Conservation (phyloP, 805 yeast genomes). For the Jamesozyma hellenica region DNA sequence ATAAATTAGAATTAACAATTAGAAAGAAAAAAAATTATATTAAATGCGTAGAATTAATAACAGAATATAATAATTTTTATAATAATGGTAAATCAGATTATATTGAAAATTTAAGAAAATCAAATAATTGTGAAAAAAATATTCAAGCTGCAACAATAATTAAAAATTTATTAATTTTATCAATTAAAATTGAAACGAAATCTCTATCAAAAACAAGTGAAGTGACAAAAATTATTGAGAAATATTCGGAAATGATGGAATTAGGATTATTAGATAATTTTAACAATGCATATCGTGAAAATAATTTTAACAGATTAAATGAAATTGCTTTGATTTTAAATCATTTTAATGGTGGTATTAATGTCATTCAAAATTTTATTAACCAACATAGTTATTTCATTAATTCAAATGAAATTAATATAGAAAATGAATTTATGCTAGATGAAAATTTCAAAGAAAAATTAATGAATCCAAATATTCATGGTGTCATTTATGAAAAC, state of each 20-base stretch:
- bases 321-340: conserved; percentile 65
- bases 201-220: conserved; percentile 36
- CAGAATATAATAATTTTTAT: conserved; percentile 69
- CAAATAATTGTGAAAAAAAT: conserved; percentile 44
- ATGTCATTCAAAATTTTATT: conserved; percentile 73
- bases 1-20: conserved; percentile 54
- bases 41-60: conserved; percentile 61
- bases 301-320: conserved; percentile 60
- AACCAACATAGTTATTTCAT: conserved; percentile 66
- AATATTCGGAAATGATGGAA: conserved; percentile 72
- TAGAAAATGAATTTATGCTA: conserved; percentile 22
- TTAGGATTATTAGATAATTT: conserved; percentile 57
- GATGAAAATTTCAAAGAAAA: conserved; percentile 47
- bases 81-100: conserved; percentile 39
- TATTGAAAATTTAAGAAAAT: conserved; percentile 44
- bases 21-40: conserved; percentile 63
- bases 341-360: conserved; percentile 75
- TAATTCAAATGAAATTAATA: conserved; percentile 25
- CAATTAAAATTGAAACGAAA: conserved; percentile 52
- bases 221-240: conserved; percentile 41
- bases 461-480: conserved; percentile 49
- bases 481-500: conserved; percentile 40
- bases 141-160: conserved; percentile 54
- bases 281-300: conserved; percentile 60
- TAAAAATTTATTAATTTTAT: conserved; percentile 51